Conservation (phyloP, 2,329 filamentous ascomycete species). For the Rachicladosporium sp. region DNA sequence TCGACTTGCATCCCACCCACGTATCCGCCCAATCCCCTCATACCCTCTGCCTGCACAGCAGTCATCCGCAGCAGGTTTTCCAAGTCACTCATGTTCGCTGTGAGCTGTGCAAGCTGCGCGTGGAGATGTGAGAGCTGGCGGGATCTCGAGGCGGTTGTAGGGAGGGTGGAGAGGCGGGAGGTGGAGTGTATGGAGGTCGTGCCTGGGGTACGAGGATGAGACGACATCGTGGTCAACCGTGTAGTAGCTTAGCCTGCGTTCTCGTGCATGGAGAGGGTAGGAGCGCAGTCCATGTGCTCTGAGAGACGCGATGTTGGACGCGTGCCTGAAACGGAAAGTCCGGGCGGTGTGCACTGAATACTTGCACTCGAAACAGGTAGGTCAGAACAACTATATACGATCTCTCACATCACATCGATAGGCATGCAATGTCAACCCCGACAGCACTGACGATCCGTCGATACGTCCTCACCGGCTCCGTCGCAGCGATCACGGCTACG, state of each 20-base stretch:
- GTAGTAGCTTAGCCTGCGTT: no score
- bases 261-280: no score
- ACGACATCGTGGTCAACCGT: conserved; percentile 10
- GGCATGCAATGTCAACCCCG: no score
- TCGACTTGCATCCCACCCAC: conserved; percentile 68
- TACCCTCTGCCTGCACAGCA: conserved; percentile 84
- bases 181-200: conserved; percentile 2
- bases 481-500: conserved; percentile 44
- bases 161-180: conserved; percentile 35
- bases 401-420: no score
- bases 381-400: no score
- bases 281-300: no score
- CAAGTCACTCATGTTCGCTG: conserved; percentile 82
- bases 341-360: no score
- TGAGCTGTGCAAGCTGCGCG: conserved; percentile 78
- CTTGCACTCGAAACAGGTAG: no score
- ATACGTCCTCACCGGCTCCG: conserved; percentile 42
- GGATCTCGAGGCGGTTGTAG: conserved; percentile 37
- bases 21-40: conserved; percentile 82
- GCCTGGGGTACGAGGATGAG: conserved; percentile 8
- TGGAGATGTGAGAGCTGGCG: conserved; percentile 62
- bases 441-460: conserved; percentile 28
- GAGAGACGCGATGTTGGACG: no score
- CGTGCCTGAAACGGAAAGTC: no score
- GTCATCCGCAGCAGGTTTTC: conserved; percentile 93